Conservation (phyloP, 306 rosid species). For the Pyrus bretschneideri region DNA sequence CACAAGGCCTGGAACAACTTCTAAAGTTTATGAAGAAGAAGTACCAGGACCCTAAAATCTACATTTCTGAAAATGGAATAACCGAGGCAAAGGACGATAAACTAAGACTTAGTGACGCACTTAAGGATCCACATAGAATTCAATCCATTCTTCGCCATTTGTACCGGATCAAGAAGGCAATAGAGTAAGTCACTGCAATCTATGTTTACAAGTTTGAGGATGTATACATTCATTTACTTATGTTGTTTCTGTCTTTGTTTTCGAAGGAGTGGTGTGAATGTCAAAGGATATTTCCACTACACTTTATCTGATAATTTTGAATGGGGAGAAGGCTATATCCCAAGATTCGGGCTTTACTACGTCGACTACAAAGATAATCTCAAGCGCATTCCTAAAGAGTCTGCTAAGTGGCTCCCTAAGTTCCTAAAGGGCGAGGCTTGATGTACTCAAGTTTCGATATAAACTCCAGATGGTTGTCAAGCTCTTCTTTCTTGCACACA, state of each 20-base stretch:
- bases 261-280: constrained; percentile 19
- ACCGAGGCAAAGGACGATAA: background rate
- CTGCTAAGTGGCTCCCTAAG: no score
- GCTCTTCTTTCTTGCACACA: background rate
- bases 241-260: background rate
- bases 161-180: constrained; percentile 2
- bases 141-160: constrained; percentile 12
- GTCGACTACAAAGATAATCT: no score
- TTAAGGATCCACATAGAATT: constrained; percentile 20
- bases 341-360: background rate
- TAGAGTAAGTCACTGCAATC: constrained; percentile 15
- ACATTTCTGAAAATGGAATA: constrained; percentile 15
- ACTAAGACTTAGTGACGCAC: background rate
- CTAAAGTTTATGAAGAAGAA: constrained; percentile 9
- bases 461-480: no score
- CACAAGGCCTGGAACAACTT: constrained; percentile 16
- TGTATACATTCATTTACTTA: background rate
- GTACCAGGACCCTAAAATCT: constrained; percentile 12
- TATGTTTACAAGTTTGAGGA: background rate
- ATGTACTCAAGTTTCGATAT: no score
- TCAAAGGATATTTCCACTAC: constrained; percentile 27
- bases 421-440: no score
- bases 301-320: constrained; percentile 20
- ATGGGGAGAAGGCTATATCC: background rate
- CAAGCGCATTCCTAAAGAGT: no score